These are phyloP conservation scores for Lodderomyces oxycetoniae DNA, from an alignment of 1,139 yeast genomes.

Conservation along the genomic window DNA sequence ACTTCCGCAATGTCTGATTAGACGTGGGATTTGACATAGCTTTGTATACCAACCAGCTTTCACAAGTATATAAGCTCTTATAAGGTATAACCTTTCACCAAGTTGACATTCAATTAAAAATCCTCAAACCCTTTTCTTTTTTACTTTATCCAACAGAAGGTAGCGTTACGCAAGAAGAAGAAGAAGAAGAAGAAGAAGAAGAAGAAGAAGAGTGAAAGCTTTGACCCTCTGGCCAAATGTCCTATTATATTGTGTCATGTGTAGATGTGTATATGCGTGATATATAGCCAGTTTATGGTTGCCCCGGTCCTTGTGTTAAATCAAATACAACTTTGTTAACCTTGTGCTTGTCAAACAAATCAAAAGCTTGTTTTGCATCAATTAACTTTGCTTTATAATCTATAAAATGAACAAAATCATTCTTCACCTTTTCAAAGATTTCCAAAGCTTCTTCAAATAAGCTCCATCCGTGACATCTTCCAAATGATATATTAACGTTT, in stretches of 20 bases:
- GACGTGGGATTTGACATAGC: background rate
- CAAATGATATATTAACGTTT: slow-evolving; percentile 56
- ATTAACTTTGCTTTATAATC: slow-evolving; percentile 43
- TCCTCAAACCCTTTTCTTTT: too few relatives aligned
- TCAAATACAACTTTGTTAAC: slow-evolving; percentile 55
- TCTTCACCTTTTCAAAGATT: slow-evolving; percentile 42
- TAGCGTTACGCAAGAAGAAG: too few relatives aligned
- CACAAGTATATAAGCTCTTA: too few relatives aligned
- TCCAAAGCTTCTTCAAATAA: slow-evolving; percentile 51
- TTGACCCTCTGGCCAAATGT: too few relatives aligned
- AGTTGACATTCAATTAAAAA: too few relatives aligned
- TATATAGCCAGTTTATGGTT: background rate
- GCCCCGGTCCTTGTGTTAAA: slow-evolving; percentile 7
- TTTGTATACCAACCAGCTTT: too few relatives aligned
- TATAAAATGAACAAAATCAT: slow-evolving; percentile 44
- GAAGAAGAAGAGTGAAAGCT: background rate
- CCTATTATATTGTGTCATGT: background rate
- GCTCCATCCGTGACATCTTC: slow-evolving; percentile 61
- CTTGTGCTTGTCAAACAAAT: slow-evolving; percentile 48
- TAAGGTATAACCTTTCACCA: too few relatives aligned
- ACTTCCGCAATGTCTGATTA: background rate
- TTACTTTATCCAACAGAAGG: too few relatives aligned
- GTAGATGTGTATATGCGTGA: background rate
- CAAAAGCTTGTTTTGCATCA: slow-evolving; percentile 45
- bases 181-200: background rate